Base-by-base conservation (phyloP, 768 basidiomycete genomes). In the Pisolithus microcarpus region DNA sequence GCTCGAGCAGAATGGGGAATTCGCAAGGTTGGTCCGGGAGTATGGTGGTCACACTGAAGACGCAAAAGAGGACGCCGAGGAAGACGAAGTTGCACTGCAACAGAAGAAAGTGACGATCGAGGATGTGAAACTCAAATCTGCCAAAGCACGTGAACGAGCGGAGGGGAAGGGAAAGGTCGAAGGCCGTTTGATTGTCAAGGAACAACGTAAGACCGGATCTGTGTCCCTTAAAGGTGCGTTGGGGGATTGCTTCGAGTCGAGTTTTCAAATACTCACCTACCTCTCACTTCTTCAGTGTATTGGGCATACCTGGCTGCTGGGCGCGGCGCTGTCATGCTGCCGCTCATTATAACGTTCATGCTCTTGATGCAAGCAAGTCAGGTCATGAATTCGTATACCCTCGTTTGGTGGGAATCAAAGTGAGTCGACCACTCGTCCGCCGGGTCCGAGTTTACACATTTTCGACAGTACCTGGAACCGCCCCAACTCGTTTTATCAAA, bases 401-500 rank as follows among this genome's bases (percentile, higher is more conserved):
- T 88, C 15, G 79, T 85, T 16, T 87, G 81, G 79, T 85, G 85
- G 85, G 77, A 86, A 61, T 72, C 69, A 39, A 74, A 83, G 79
- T 81, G 43, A 48, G 75, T 67, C 24, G 21, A 34, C 39, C 48
- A 31, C 26, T 38, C 3, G 6, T 3, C 45, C 24, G 26, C 45
- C 43, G n/a, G 39, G 7, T 18, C 28, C n/a, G 30, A 44, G 24
- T 26, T 31, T 42, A 7, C 43, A 3, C 16, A 16, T 42, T 18
- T 10, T 7, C 21, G 18, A 23, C 47, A 81, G 75, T 59, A 69
- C 67, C 34, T 82, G 75, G 61, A 43, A 75, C 43, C 68, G 68
- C 8, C 61, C 76, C 2, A 77, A 78, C 55, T 76, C 75, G 1
- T 80, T 84, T 57, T 86, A 86, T 62, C 82, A 86, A 63, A 74